These are phyloP conservation scores for Fusarium sp. DNA, from an alignment of 2,329 filamentous ascomycete species.

Conservation along the genomic window DNA sequence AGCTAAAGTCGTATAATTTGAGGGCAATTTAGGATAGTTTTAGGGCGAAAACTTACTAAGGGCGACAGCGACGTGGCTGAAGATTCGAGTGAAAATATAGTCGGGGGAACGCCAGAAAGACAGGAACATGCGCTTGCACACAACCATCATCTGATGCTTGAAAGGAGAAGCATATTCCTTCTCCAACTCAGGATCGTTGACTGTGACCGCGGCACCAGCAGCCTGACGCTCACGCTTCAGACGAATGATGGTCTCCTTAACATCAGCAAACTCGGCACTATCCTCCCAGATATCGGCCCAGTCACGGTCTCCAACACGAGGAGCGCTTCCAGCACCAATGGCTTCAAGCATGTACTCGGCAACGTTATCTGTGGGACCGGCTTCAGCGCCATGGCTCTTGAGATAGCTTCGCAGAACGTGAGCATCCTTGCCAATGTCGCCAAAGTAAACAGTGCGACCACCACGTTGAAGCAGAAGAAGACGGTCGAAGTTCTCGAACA, in stretches of 20 bases:
- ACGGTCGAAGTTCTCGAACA: conserved; percentile 90
- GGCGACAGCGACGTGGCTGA: conserved; percentile 84
- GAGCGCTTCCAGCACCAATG: conserved; percentile 78
- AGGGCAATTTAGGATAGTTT: neutral
- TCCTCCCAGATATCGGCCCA: conserved; percentile 85
- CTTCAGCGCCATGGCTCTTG: conserved; percentile 69
- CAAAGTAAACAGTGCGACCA: conserved; percentile 87
- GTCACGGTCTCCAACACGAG: conserved; percentile 78
- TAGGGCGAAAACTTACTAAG: conserved; percentile 52
- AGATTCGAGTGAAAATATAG: conserved; percentile 88
- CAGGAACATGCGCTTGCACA: conserved; percentile 78
- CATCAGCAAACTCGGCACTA: conserved; percentile 74
- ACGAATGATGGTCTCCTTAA: conserved; percentile 73
- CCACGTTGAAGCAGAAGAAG: conserved; percentile 82
- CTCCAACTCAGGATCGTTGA: conserved; percentile 66
- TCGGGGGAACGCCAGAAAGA: conserved; percentile 89
- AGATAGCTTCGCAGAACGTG: conserved; percentile 74
- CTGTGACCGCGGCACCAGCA: conserved; percentile 57
- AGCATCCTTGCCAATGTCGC: conserved; percentile 83
- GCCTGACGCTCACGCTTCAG: conserved; percentile 71
- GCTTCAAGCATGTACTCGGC: conserved; percentile 89
- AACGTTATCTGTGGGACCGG: conserved; percentile 66
- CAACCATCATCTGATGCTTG: conserved; percentile 80
- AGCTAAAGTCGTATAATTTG: neutral
- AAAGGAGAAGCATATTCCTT: conserved; percentile 87